phyloP scores from a whole-genome alignment of 139 green algal genomes.

The Chlamydomonas incerta region DNA sequence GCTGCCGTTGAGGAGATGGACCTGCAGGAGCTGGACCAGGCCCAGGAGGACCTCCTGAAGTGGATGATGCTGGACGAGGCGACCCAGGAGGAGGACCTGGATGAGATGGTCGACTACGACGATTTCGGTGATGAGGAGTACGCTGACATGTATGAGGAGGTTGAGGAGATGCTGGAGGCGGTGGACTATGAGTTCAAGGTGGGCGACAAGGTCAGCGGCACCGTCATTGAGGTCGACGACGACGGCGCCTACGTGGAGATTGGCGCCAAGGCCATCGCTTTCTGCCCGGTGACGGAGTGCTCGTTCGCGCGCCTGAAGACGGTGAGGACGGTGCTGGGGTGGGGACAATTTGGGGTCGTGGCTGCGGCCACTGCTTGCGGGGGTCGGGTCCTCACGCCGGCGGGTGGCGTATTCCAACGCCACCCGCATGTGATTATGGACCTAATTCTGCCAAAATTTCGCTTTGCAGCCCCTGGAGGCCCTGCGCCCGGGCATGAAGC shows the following conservation, averaged over 20 bases:
- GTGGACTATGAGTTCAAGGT: conserved; percentile 65
- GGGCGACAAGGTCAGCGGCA: conserved; percentile 80
- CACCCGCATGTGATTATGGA: neutral
- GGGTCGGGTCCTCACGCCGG: too few species aligned
- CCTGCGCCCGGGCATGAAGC: conserved; percentile 72
- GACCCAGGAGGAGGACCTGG: conserved; percentile 59
- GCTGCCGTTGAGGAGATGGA: conserved; percentile 41
- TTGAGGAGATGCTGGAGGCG: conserved; percentile 69
- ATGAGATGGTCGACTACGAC: conserved; percentile 69
- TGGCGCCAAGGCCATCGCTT: conserved; percentile 91
- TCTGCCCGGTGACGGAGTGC: conserved; percentile 83
- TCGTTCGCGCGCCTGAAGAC: conserved; percentile 75
- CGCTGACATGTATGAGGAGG: conserved; percentile 58
- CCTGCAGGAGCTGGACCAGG: conserved; percentile 63
- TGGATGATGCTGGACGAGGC: conserved; percentile 66
- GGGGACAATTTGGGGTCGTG: neutral
- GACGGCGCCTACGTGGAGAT: conserved; percentile 94
- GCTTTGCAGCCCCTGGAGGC: conserved; percentile 72
- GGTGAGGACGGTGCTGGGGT: conserved; percentile 20
- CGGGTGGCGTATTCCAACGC: too few species aligned
- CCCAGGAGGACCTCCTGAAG: conserved; percentile 66
- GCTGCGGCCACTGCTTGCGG: neutral
- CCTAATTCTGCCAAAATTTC: neutral
- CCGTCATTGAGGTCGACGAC: conserved; percentile 84
- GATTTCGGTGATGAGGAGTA: conserved; percentile 64